Evolutionary conservation across 2,329 filamentous ascomycete species (phyloP), one percentile per base, ranked within the genome.

Genomic region (Bimuria novae-zelandiae): DNA sequence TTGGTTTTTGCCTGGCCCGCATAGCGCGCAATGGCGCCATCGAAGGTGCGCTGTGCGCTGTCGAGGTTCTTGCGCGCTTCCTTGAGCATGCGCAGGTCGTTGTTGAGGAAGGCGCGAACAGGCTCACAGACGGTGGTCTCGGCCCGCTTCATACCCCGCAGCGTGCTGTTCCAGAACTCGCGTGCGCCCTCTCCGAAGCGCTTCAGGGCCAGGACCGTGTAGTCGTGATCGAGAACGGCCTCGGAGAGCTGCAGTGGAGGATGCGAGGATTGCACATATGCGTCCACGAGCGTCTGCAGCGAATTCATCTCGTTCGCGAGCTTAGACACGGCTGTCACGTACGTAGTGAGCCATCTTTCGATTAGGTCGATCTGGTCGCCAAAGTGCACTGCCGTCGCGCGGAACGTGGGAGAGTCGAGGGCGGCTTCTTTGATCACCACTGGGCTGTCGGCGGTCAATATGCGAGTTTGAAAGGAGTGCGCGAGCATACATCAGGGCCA

Each of bases 391-490:
- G 90, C 85, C 19, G 90, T 90, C 41, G 92, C 90, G 60, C 94
- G 90, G 74, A 97, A 97, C 30, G 92, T 95, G 22, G 94, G 94
- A 33, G 92, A 97, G 76, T 99, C 94, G 77, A 97, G 89, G 17
- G 92, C 89, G 45, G 94, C 94, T 82, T 99, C 94, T 77, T 93
- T 94, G 64, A 97, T 83, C 56, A 87, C 87, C 30, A 97, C 92
- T 39, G 94, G 91, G 52, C 84, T 86, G 61, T 33, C 33, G 21
- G 35, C 25, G 60, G 54, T 45, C 14, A 25, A n/a, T 12, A 36
- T 14, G 23, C 21, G 17, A 7, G 10, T 21, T 16, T 4, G 16
- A 12, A 12, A n/a, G 21, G 33, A 27, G 27, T 12, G 10, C 10
- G 11, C n/a, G 17, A 22, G 50, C 70, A 36, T 69, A 78, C 74